Conservation (phyloP, 495 filamentous ascomycete genomes). For the Hypoxylon intermedium region DNA sequence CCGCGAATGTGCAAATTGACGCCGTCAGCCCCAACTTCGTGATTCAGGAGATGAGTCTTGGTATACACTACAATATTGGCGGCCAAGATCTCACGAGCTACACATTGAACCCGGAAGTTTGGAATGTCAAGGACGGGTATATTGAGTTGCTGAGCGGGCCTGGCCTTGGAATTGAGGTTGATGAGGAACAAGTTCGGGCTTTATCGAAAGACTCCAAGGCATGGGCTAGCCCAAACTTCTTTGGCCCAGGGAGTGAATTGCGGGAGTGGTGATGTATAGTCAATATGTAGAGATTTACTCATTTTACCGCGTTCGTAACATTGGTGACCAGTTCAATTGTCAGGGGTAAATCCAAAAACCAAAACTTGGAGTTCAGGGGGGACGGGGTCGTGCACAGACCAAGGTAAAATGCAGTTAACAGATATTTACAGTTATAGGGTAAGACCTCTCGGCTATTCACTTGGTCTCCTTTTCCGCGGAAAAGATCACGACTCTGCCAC, state of each 20-base stretch:
- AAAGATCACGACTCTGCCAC: too few species aligned
- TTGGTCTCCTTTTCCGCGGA: too few species aligned
- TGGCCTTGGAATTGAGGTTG: constrained; percentile 77
- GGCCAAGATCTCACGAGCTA: constrained; percentile 74
- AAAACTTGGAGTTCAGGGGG: too few species aligned
- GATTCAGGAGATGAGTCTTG: constrained; percentile 83
- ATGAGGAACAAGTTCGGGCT: constrained; percentile 67
- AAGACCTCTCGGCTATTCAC: too few species aligned
- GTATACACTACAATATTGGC: constrained; percentile 78
- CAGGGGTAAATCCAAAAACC: too few species aligned
- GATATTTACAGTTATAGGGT: too few species aligned
- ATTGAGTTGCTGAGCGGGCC: constrained; percentile 66
- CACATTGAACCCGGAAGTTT: constrained; percentile 67
- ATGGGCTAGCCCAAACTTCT: constrained; percentile 65
- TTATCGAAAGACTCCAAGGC: constrained; percentile 40
- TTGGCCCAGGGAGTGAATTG: constrained; percentile 72
- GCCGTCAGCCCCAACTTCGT: constrained; percentile 71
- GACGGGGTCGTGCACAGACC: too few species aligned
- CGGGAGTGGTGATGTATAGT: constrained; percentile 79
- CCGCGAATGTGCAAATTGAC: constrained; percentile 74
- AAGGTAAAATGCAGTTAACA: too few species aligned
- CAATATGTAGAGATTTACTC: too few species aligned
- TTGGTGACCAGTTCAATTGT: too few species aligned
- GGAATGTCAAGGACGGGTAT: constrained; percentile 70
- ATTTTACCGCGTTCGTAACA: too few species aligned